phyloP scores from a whole-genome alignment of 208 protist species.

The Leptomonas pyrrhocoris region DNA sequence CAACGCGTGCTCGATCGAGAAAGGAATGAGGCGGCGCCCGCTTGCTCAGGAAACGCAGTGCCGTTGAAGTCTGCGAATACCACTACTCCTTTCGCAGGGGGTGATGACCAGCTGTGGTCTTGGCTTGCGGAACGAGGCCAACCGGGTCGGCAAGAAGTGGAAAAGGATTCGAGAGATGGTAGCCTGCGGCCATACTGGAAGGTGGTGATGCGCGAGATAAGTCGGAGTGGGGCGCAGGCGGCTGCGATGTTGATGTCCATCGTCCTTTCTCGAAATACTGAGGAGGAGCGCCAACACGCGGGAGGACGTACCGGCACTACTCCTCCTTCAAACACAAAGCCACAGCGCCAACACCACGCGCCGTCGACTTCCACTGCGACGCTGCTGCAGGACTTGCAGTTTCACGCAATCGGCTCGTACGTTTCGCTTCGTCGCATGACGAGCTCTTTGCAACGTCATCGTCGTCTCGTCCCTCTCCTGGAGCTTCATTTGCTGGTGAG shows the following conservation, averaged over 20 bases:
- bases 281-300: neutral
- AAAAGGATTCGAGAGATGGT: neutral
- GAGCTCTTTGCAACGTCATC: slow-evolving; percentile 56
- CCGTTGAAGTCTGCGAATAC: neutral
- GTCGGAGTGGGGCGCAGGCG: slow-evolving; percentile 14
- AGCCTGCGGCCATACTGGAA: slow-evolving; percentile 25
- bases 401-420: slow-evolving; percentile 57
- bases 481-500: slow-evolving; percentile 44
- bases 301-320: neutral
- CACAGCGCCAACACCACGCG: neutral
- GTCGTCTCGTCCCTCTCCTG: slow-evolving; percentile 58
- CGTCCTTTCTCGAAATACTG: neutral
- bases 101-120: neutral
- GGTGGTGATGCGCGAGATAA: slow-evolving; percentile 22
- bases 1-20: slow-evolving; percentile 23
- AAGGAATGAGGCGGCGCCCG: neutral
- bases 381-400: slow-evolving; percentile 29
- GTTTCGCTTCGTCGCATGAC: slow-evolving; percentile 68
- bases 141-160: neutral
- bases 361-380: neutral
- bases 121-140: neutral
- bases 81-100: neutral
- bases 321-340: neutral
- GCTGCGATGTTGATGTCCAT: slow-evolving; percentile 9
- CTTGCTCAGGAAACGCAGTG: neutral